Evolutionary conservation across 768 basidiomycete species (phyloP), one percentile per base, ranked within the genome.

Genomic region (Kwoniella europaea): DNA sequence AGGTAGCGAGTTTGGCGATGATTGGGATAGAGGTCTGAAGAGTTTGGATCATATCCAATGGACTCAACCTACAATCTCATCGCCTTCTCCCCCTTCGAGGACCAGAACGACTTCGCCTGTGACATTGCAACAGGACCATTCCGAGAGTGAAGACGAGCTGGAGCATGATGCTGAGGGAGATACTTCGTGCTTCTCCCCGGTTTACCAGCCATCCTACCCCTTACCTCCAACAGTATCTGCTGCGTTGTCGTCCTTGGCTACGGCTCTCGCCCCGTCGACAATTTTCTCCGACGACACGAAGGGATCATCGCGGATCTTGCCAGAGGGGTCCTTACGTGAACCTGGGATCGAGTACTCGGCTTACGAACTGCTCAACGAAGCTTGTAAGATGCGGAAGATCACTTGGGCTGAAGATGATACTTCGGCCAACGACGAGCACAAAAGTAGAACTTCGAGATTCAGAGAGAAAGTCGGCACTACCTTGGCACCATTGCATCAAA

Each of bases 1-100:
- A 1, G 79, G 79, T 1, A 77, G 76, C 62, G 77, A 78, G 15
- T 71, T 73, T 58, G 79, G 71, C 10, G 79, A 78, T 68, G 72
- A 66, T 4, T 71, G 69, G 69, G 64, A 71, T 15, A 66, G 27
- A n/a, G 53, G 65, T 5, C 2, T 62, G 20, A 27, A 57, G 44
- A 71, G 64, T 52, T 41, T 71, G 10, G 64, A 66, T 10, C 12
- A 71, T 18, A 56, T 60, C 13, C 16, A 42, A 15, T 44, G 50
- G 65, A 10, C 35, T 18, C 50, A 20, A 27, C 58, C 24, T 53
- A 13, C n/a, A 4, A n/a, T 42, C 12, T 15, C 53, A 15, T 62
- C 60, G 22, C 54, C 61, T 56, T 56, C 60, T 13, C 53, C 67
- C 5, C 59, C 65, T 16, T 59, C 65, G 35, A 27, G 63, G 9